A percentile compares a stretch with the other conserved stretches of the same genome.
These are phyloP conservation scores for Cryptosporidium meleagridis DNA, from an alignment of 169 alveolate species.

Conservation along the genomic window DNA sequence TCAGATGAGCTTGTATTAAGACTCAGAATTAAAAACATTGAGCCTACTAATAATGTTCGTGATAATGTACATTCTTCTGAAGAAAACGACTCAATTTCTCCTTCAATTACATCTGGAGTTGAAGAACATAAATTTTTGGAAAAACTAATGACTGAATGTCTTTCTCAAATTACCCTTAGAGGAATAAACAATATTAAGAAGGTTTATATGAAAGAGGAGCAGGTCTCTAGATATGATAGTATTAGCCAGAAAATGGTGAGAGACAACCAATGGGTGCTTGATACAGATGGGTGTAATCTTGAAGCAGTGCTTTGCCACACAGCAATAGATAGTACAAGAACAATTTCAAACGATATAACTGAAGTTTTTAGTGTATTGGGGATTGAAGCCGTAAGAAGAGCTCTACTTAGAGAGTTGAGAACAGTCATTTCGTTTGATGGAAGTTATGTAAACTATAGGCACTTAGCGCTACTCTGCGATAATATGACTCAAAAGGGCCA, in stretches of 20 bases:
- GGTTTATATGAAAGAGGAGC: slow-evolving; percentile 96
- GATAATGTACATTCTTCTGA: slow-evolving; percentile 30
- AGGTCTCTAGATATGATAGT: slow-evolving; percentile 87
- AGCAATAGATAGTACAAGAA: slow-evolving; percentile 93
- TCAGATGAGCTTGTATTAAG: slow-evolving; percentile 95
- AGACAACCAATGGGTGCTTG: slow-evolving; percentile 96
- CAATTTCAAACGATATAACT: slow-evolving; percentile 96
- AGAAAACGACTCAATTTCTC: slow-evolving; percentile 40
- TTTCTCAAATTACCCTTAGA: slow-evolving; percentile 85
- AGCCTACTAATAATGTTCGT: slow-evolving; percentile 40
- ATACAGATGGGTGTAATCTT: slow-evolving; percentile 98
- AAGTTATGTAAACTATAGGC: slow-evolving; percentile 98
- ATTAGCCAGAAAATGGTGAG: slow-evolving; percentile 87
- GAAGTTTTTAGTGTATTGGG: slow-evolving; percentile 96
- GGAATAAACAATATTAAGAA: slow-evolving; percentile 91
- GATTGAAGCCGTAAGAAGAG: slow-evolving; percentile 99
- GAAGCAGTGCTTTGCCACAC: slow-evolving; percentile 88
- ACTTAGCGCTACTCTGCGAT: slow-evolving; percentile 97
- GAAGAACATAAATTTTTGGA: slow-evolving; percentile 90
- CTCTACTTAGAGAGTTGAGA: slow-evolving; percentile 95
- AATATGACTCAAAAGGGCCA: slow-evolving; percentile 99
- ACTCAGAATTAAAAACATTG: slow-evolving; percentile 88
- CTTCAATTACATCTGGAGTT: slow-evolving; percentile 79
- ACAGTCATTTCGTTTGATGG: slow-evolving; percentile 91
- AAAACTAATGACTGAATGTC: slow-evolving; percentile 87